Base-by-base conservation (phyloP, 2,329 filamentous ascomycete genomes). In the Zalaria obscura region DNA sequence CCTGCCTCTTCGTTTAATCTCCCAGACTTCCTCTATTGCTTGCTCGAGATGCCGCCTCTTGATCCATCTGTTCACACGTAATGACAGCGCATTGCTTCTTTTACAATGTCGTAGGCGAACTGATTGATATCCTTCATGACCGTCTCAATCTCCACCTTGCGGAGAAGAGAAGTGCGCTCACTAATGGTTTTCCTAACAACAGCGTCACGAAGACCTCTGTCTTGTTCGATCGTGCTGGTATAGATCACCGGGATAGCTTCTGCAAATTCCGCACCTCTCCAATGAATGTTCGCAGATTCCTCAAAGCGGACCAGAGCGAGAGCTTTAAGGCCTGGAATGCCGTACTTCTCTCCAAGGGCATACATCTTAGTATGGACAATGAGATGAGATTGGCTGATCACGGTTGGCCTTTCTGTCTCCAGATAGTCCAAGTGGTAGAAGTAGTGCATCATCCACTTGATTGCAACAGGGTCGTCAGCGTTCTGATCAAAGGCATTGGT, bases 141-240 rank as follows among this genome's bases (percentile, higher is more conserved):
- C 18, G 18, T 18, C 18, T 18, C 18, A 18, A 18, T 18, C 18
- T 18, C 18, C 18, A 18, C 18, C 18, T 18, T 18, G 18, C 18
- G 18, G 18, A 18, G 18, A 18, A 18, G 18, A 18, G 18, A 18
- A 18, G 18, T 18, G 18, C 18, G 18, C 18, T 18, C 18, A 18
- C 18, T 18, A 18, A 18, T 18, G 18, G 2, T 18, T 18, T 18
- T 18, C 18, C 52, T 43, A 7, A 48, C 44, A 4, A 59, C 52
- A 4, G 49, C 45, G 37, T 60, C 53, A 9, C 57, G 50, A 42
- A 61, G 46, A 5, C 50, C 55, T n/a, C 52, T 54, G 41, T 59
- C 53, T 1, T 44, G 6, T 7, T 52, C 45, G 1, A 49, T 51
- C 5, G 55, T 58, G 0, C 48, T 50, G 6, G 45, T 50, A 29